Evolutionary conservation across 1,284 basidiomycete species (phyloP), one percentile per base, ranked within the genome.

Genomic region (Trametes polyzona): DNA sequence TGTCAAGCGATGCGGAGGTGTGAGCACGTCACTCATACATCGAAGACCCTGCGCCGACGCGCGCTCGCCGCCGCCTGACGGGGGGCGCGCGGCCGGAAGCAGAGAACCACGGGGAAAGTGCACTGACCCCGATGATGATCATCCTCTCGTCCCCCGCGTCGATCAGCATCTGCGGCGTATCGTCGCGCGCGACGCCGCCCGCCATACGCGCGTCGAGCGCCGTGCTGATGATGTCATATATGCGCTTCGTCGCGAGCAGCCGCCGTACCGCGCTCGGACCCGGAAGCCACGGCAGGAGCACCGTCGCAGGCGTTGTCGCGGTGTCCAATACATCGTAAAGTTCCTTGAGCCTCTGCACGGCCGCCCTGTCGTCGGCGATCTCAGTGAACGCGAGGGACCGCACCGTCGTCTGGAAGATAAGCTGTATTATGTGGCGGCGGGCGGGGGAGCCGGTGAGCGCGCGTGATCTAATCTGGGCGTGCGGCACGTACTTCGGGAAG

Each of bases 261-360:
- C 88, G 88, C 64, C 74, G 79, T 42, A 90, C 67, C 82, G 87
- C 87, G 32, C 86, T 84, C 3, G 84, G 85, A 43, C 79, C 83
- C 7, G 88, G 88, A 46, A 90, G 72, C 88, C 88, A 90, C 33
- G 88, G 88, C 29, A 88, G 71, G 7, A 90, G 76, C 48, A 90
- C 78, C 3, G 84, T 87, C 1, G 84, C 77, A 1, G 88, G 87
- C 0, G 88, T 91, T 1, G 87, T 90, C 30, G 84, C 83, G 11
- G 73, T 74, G 63, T 90, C 88, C 50, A 90, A 74, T 39, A 71
- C 75, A 66, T 88, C 86, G 65, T 90, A 90, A 43, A 90, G 72
- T 50, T 67, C 67, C 67, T 83, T 84, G 50, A 90, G 78, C 19
- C 82, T 83, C 47, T 77, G 71, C 55, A 88, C 88, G 49, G 80